These are phyloP conservation scores for Trichoderma atroviride DNA, from an alignment of 2,329 filamentous ascomycete genomes.

Conservation along the genomic window DNA sequence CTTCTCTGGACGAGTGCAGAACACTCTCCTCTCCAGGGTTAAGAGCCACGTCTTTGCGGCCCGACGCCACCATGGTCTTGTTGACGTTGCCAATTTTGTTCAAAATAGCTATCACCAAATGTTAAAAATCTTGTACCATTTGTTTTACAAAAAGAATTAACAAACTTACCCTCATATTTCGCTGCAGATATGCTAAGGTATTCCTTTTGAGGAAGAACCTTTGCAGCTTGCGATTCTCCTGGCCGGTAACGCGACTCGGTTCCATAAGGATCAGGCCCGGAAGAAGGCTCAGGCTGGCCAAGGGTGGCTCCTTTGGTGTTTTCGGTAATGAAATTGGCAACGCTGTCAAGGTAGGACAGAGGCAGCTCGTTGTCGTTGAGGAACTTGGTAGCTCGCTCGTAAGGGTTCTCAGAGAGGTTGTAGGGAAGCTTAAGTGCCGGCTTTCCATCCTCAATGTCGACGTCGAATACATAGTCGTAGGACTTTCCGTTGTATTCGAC, in stretches of 20 bases:
- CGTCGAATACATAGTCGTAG: slow-evolving; percentile 96
- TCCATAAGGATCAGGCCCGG: slow-evolving; percentile 72
- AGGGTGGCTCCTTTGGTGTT: slow-evolving; percentile 87
- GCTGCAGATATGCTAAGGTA: slow-evolving; percentile 78
- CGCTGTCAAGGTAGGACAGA: slow-evolving; percentile 83
- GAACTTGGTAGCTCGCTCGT: slow-evolving; percentile 88
- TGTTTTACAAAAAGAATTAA: background rate
- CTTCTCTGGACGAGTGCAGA: slow-evolving; percentile 62
- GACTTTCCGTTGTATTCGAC: slow-evolving; percentile 78
- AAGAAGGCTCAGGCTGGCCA: slow-evolving; percentile 60
- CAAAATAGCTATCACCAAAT: slow-evolving; percentile 59
- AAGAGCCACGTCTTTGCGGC: slow-evolving; percentile 72
- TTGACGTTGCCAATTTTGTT: slow-evolving; percentile 80
- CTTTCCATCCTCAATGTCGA: slow-evolving; percentile 93
- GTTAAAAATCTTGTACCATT: background rate
- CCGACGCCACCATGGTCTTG: slow-evolving; percentile 68
- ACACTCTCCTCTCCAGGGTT: slow-evolving; percentile 70
- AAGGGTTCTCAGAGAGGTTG: slow-evolving; percentile 90
- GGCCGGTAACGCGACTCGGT: slow-evolving; percentile 78
- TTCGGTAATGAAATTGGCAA: slow-evolving; percentile 86
- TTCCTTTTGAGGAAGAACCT: slow-evolving; percentile 74
- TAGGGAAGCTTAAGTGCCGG: slow-evolving; percentile 92
- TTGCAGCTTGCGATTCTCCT: slow-evolving; percentile 55
- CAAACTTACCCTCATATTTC: slow-evolving; percentile 60
- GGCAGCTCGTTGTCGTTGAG: slow-evolving; percentile 87